phyloP scores from a whole-genome alignment of 805 yeast species.

The Metschnikowia sp. region DNA sequence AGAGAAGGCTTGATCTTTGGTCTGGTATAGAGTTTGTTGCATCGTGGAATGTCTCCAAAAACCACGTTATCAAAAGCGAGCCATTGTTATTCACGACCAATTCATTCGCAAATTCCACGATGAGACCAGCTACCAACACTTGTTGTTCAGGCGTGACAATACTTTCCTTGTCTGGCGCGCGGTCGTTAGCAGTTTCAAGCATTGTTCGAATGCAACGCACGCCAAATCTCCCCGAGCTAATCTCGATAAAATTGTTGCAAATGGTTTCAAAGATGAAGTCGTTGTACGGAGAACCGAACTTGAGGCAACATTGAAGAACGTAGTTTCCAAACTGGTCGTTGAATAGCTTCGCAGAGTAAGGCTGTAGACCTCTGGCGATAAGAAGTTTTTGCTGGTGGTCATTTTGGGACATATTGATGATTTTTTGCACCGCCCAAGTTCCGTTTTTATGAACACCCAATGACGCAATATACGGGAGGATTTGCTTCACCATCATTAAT shows the following conservation, averaged over 20 bases:
- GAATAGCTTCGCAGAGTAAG: conserved; percentile 80
- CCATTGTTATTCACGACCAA: conserved; percentile 85
- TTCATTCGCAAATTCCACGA: conserved; percentile 73
- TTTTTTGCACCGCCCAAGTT: conserved; percentile 98
- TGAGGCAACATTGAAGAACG: conserved; percentile 89
- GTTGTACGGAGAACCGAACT: conserved; percentile 84
- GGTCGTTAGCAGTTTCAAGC: conserved; percentile 69
- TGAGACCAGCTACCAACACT: conserved; percentile 68
- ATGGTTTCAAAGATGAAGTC: conserved; percentile 86
- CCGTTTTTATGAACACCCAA: conserved; percentile 97
- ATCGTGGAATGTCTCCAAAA: conserved; percentile 64
- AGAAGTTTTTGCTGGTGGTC: conserved; percentile 46
- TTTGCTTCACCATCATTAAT: conserved; percentile 73
- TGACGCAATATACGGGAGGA: conserved; percentile 79
- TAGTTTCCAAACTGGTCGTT: conserved; percentile 97
- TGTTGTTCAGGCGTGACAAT: conserved; percentile 56
- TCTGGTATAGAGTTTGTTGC: conserved; percentile 34
- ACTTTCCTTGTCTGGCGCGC: conserved; percentile 13
- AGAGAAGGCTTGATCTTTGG: conserved; percentile 57
- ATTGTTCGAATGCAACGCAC: conserved; percentile 94
- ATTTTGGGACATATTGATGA: conserved; percentile 65
- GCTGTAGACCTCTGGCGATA: conserved; percentile 67
- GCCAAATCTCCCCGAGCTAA: conserved; percentile 88
- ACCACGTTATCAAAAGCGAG: conserved; percentile 87
- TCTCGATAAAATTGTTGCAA: conserved; percentile 69